Evolutionary conservation across 345 rosid genomes (phyloP).

Genomic region (Euphorbia tirucalli): DNA sequence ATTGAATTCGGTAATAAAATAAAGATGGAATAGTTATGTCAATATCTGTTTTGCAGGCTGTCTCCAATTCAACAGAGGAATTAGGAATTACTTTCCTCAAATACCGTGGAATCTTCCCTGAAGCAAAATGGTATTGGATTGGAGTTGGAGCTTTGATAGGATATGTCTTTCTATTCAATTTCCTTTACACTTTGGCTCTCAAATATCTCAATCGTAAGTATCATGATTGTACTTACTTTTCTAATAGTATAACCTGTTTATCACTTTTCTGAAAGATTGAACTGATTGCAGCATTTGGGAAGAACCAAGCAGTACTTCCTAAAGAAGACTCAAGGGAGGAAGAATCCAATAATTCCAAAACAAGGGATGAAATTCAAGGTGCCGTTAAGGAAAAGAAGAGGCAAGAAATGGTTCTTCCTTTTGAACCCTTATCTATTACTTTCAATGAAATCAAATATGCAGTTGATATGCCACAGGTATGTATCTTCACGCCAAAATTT

Average conservation of each 20-base stretch:
- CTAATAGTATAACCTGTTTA: background rate
- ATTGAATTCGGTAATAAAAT: too few relatives aligned
- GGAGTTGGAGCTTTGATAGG: slow-evolving; percentile 16
- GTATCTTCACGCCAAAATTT: too few relatives aligned
- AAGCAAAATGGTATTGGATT: slow-evolving; percentile 21
- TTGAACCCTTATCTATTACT: slow-evolving; percentile 56
- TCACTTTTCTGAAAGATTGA: background rate
- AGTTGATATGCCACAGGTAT: slow-evolving; percentile 72
- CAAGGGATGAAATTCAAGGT: background rate
- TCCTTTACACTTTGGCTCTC: slow-evolving; percentile 8
- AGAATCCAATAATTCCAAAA: too few relatives aligned
- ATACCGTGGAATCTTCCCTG: background rate
- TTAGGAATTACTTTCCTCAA: background rate
- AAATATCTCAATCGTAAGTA: slow-evolving; percentile 11
- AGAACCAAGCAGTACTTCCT: background rate
- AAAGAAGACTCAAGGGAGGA: background rate
- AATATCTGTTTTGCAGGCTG: slow-evolving; percentile 1
- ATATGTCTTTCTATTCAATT: slow-evolving; percentile 1
- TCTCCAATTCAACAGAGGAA: slow-evolving; percentile 1
- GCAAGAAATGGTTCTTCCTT: slow-evolving; percentile 68
- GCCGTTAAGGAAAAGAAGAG: slow-evolving; percentile 18
- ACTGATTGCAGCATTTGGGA: background rate
- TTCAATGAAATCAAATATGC: slow-evolving; percentile 57
- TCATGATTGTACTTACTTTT: too few relatives aligned
- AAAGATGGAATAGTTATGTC: too few relatives aligned